phyloP scores from a whole-genome alignment of 106 monocot genomes.

The Acorus calamus region DNA sequence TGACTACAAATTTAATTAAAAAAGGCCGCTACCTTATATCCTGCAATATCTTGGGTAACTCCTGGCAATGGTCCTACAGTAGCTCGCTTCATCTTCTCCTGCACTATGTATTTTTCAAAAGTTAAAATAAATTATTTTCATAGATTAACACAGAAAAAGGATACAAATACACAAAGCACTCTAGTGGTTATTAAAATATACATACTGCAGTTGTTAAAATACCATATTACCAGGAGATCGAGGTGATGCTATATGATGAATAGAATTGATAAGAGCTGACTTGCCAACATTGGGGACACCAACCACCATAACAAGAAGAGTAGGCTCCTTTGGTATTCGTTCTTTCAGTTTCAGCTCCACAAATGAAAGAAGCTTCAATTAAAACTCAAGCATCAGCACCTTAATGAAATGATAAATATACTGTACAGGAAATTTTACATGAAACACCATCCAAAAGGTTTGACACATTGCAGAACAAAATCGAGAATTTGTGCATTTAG shows the following conservation, averaged over 20 bases:
- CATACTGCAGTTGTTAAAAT: conserved; percentile 1
- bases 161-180: neutral
- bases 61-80: conserved; percentile 92
- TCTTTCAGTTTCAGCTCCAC: conserved; percentile 91
- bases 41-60: conserved; percentile 94
- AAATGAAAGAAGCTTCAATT: conserved; percentile 70
- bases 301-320: conserved; percentile 92
- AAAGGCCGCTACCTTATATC: conserved; percentile 54
- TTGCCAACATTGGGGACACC: conserved; percentile 98
- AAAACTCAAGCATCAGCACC: conserved; percentile 1
- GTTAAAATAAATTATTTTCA: neutral
- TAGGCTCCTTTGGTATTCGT: conserved; percentile 79
- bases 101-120: conserved; percentile 25
- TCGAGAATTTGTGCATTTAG: too few relatives aligned
- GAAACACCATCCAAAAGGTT: too few relatives aligned
- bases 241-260: conserved; percentile 70
- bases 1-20: too few relatives aligned
- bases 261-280: conserved; percentile 93
- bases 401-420: neutral
- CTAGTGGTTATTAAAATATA: neutral
- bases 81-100: conserved; percentile 84
- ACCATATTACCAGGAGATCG: conserved; percentile 77
- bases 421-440: too few relatives aligned
- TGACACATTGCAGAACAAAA: too few relatives aligned
- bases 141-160: neutral